Evolutionary conservation across 345 rosid genomes (phyloP).

Genomic region (Eucalyptus shirleyi): DNA sequence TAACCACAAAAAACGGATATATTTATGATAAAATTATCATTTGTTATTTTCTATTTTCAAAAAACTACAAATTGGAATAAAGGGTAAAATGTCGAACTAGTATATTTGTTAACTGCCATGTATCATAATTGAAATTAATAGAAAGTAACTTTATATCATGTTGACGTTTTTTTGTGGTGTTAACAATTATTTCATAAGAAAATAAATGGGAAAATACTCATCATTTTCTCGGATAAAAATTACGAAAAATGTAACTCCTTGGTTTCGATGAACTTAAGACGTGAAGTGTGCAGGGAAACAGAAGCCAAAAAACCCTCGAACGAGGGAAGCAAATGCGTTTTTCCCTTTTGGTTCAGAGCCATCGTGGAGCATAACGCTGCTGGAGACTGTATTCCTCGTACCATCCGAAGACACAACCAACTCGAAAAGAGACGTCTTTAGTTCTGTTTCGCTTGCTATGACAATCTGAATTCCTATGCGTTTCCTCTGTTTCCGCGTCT

Average conservation of each 20-base stretch:
- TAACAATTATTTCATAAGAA: background rate
- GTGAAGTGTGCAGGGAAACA: background rate
- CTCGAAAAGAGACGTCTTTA: background rate
- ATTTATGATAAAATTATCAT: too few relatives aligned
- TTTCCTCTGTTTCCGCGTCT: background rate
- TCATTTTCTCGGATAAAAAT: background rate
- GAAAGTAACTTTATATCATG: too few relatives aligned
- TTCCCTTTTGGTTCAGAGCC: background rate
- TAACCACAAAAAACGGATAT: accelerated
- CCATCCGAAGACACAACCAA: background rate
- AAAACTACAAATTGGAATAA: accelerated
- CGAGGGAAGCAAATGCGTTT: background rate
- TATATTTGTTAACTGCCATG: accelerated
- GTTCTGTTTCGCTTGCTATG: background rate
- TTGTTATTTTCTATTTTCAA: accelerated
- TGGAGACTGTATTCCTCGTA: background rate
- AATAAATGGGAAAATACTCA: background rate
- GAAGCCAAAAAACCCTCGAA: background rate
- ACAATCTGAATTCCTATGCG: background rate
- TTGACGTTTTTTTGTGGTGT: too few relatives aligned
- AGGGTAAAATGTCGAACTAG: accelerated
- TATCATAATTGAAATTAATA: too few relatives aligned
- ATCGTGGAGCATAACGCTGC: too few relatives aligned
- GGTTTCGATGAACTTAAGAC: background rate
- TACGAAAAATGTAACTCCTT: background rate